These are phyloP conservation scores for Euryodendron excelsum DNA, from an alignment of 148 eudicot species.

Conservation along the genomic window DNA sequence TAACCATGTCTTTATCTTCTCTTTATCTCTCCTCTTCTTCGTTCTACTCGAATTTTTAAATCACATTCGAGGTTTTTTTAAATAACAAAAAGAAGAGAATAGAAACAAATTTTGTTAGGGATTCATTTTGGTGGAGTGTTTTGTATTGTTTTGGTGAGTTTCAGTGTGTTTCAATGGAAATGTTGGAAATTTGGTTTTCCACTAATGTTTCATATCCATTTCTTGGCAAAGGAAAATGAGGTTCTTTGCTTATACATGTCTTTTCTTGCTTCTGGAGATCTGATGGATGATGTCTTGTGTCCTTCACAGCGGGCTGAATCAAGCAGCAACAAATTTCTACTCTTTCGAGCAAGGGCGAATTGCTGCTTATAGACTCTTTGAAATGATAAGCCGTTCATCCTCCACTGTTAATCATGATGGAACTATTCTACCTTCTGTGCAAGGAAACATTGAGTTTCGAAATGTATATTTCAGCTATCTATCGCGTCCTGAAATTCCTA, in stretches of 20 bases:
- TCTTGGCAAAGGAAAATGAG: background rate
- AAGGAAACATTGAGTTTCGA: slow-evolving; percentile 95
- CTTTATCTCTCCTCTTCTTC: no score
- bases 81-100: background rate
- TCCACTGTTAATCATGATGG: slow-evolving; percentile 79
- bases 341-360: slow-evolving; percentile 99
- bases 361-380: slow-evolving; percentile 96
- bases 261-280: background rate
- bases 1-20: background rate
- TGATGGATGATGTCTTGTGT: slow-evolving; percentile 17
- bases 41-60: background rate
- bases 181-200: background rate
- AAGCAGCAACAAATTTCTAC: slow-evolving; percentile 98
- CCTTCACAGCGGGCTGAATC: slow-evolving; percentile 79
- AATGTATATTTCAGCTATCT: slow-evolving; percentile 96
- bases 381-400: slow-evolving; percentile 95
- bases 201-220: no score
- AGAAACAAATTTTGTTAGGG: background rate
- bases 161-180: background rate
- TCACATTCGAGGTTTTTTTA: background rate
- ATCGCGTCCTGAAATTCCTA: slow-evolving; percentile 98
- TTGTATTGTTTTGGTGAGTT: background rate
- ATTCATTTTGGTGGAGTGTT: background rate
- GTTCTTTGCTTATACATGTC: background rate
- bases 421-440: slow-evolving; percentile 56